Conservation (phyloP, 2,329 filamentous ascomycete genomes). For the Talaromyces sp. region DNA sequence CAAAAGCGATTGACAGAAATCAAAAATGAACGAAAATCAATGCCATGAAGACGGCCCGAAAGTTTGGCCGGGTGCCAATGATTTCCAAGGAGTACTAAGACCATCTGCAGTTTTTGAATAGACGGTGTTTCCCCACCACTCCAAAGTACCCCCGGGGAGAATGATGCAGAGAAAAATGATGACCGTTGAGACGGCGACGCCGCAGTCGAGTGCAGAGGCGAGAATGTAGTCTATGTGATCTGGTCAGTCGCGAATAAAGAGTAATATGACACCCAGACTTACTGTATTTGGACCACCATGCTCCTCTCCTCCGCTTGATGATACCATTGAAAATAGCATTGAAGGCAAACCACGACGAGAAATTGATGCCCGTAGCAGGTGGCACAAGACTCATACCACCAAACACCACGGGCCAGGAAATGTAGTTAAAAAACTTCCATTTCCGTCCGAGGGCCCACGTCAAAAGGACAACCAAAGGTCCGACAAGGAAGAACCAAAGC, state of each 20-base stretch:
- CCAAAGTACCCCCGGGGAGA: slow-evolving; percentile 37
- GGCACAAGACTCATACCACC: slow-evolving; percentile 62
- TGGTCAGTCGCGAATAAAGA: neutral
- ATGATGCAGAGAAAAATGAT: slow-evolving; percentile 46
- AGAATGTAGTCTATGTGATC: slow-evolving; percentile 38
- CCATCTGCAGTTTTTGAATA: slow-evolving; percentile 41
- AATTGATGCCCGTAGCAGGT: slow-evolving; percentile 66
- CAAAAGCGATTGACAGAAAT: neutral
- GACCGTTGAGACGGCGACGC: slow-evolving; percentile 42
- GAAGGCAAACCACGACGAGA: slow-evolving; percentile 61
- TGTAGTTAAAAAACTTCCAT: slow-evolving; percentile 60
- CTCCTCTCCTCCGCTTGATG: slow-evolving; percentile 41
- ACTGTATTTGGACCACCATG: slow-evolving; percentile 51
- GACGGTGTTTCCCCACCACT: slow-evolving; percentile 45
- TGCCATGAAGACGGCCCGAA: slow-evolving; percentile 16
- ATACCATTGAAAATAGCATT: slow-evolving; percentile 48
- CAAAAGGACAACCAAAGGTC: slow-evolving; percentile 58
- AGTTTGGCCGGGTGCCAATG: slow-evolving; percentile 2
- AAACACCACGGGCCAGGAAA: slow-evolving; percentile 66
- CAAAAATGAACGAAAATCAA: neutral
- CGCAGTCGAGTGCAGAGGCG: slow-evolving; percentile 43
- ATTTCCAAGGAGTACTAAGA: slow-evolving; percentile 34
- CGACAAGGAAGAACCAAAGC: slow-evolving; percentile 69
- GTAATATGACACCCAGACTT: slow-evolving; percentile 12
- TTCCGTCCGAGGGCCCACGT: slow-evolving; percentile 58